phyloP scores from a whole-genome alignment of 768 basidiomycete species.

The Trametes punicea region DNA sequence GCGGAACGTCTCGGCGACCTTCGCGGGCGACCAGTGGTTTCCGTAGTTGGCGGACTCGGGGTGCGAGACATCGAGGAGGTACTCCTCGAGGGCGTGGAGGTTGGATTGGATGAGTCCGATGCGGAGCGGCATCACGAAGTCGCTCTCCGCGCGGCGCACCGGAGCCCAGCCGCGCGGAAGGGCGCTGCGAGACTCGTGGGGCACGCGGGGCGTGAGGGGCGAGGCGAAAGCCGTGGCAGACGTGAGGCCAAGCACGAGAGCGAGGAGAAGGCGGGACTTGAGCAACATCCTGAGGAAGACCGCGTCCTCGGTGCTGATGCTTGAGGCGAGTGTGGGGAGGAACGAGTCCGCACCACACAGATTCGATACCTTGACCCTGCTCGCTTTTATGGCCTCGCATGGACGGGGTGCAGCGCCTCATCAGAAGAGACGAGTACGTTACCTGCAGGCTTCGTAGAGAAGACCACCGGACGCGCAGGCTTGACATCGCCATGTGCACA shows the following conservation, averaged over 20 bases:
- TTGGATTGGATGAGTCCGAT: conserved; percentile 49
- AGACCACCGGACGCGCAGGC: not conserved
- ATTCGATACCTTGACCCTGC: not conserved
- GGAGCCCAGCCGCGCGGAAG: conserved; percentile 37
- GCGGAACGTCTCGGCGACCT: conserved; percentile 45
- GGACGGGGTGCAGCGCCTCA: not conserved
- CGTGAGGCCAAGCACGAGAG: conserved; percentile 7
- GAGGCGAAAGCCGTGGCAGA: not conserved
- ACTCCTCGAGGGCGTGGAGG: conserved; percentile 41
- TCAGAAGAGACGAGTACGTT: not conserved
- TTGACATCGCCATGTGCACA: conserved; percentile 5
- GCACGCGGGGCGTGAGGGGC: conserved; percentile 5
- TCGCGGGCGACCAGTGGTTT: conserved; percentile 43
- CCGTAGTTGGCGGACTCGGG: conserved; percentile 50
- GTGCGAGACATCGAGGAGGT: conserved; percentile 47
- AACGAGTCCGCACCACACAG: conserved; percentile 1
- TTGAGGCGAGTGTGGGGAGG: not conserved
- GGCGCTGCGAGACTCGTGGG: conserved; percentile 7
- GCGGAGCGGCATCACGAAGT: conserved; percentile 41
- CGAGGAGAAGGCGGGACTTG: conserved; percentile 7
- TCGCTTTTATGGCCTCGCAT: not conserved
- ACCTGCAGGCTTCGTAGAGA: not conserved
- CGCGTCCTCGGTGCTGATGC: not conserved
- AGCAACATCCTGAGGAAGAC: conserved; percentile 7
- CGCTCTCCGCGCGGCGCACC: conserved; percentile 35